Evolutionary conservation across 371 early-diverging fungal genomes (phyloP).

Genomic region (Catenaria anguillulae): DNA sequence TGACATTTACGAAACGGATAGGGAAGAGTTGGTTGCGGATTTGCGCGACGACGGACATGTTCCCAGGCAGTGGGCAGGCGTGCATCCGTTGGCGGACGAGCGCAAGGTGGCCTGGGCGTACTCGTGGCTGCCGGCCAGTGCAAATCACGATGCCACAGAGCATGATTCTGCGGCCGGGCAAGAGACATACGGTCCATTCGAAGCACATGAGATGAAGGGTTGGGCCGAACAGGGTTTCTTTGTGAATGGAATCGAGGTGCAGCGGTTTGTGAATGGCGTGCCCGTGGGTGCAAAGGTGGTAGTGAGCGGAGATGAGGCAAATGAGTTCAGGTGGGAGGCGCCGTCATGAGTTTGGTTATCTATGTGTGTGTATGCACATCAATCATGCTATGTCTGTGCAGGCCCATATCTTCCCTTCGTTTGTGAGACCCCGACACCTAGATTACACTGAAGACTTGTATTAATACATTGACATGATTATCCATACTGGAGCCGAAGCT

Average conservation of each 20-base stretch:
- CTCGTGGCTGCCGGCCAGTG: neutral
- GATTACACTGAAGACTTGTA: no score
- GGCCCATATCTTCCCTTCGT: no score
- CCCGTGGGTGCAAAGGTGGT: no score
- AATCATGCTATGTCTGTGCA: no score
- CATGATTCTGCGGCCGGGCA: neutral
- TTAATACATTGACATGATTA: no score
- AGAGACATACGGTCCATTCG: neutral
- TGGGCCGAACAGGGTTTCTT: neutral
- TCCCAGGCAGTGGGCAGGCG: neutral
- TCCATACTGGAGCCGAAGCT: no score
- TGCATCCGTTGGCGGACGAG: neutral
- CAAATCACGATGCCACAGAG: no score
- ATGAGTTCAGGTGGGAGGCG: no score
- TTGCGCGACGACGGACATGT: conserved; percentile 2
- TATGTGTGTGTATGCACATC: no score
- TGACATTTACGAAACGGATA: conserved; percentile 1
- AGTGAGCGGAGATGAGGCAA: no score
- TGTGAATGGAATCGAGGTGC: neutral
- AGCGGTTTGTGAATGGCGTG: neutral
- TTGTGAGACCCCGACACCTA: no score
- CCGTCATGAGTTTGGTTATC: no score
- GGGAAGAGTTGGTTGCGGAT: neutral
- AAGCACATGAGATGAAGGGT: neutral
- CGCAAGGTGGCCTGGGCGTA: neutral